phyloP scores from a whole-genome alignment of 2,329 filamentous ascomycete genomes.

The Fusarium veterinarium region DNA sequence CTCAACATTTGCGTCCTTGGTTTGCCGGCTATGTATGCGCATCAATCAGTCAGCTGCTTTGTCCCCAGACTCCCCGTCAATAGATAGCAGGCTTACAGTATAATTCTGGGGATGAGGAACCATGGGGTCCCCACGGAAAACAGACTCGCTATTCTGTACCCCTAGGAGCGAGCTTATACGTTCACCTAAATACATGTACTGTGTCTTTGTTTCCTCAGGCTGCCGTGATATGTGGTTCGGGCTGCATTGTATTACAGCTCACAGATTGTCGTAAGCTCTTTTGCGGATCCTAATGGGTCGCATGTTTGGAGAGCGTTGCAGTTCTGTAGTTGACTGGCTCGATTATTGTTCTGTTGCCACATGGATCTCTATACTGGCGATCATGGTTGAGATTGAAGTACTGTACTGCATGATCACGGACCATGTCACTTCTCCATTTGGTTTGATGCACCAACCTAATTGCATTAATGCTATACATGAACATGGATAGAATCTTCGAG shows the following conservation, averaged over 20 bases:
- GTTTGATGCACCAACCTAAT: neutral
- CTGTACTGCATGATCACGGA: neutral
- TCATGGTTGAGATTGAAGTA: conserved; percentile 6
- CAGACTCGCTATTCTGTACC: neutral
- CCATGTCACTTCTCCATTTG: neutral
- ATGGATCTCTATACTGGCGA: neutral
- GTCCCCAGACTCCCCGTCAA: conserved; percentile 8
- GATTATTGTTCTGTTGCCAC: neutral
- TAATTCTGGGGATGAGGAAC: conserved; percentile 11
- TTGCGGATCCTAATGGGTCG: conserved; percentile 7
- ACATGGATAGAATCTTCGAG: neutral
- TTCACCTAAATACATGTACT: neutral
- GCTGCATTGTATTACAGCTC: conserved; percentile 2
- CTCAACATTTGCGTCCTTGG: conserved; percentile 10
- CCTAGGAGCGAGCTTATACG: neutral
- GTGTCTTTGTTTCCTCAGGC: neutral
- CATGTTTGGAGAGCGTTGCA: neutral
- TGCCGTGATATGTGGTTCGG: neutral
- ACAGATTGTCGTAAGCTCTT: conserved; percentile 7
- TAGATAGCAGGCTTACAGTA: neutral
- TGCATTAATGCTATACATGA: neutral
- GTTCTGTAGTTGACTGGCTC: neutral
- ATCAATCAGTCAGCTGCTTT: conserved; percentile 1
- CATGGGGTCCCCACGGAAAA: conserved; percentile 25
- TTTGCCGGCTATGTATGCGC: neutral